phyloP scores from a whole-genome alignment of 2,329 filamentous ascomycete species.

The Cucurbitaria berberidis region DNA sequence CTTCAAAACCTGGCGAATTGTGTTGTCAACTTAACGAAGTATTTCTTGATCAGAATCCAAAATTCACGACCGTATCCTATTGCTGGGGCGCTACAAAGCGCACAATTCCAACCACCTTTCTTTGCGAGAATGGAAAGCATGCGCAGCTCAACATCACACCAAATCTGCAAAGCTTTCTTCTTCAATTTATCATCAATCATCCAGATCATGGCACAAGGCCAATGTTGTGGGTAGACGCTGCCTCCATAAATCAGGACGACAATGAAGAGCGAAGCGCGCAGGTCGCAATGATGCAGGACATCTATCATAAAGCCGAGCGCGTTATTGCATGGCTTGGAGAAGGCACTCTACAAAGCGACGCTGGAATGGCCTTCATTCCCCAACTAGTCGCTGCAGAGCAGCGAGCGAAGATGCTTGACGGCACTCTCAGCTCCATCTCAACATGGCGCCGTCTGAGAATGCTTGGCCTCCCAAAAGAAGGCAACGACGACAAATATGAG shows the following conservation, averaged over 20 bases:
- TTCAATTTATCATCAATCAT: background rate
- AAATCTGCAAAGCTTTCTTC: slow-evolving; percentile 13
- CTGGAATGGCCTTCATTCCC: slow-evolving; percentile 7
- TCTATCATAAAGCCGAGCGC: slow-evolving; percentile 28
- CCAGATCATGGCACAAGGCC: slow-evolving; percentile 7
- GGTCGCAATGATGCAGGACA: slow-evolving; percentile 27
- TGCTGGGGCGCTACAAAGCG: slow-evolving; percentile 12
- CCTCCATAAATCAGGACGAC: slow-evolving; percentile 26
- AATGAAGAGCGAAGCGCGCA: slow-evolving; percentile 15
- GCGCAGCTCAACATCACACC: slow-evolving; percentile 5
- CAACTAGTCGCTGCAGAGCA: slow-evolving; percentile 5
- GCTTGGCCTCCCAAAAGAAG: slow-evolving; percentile 10
- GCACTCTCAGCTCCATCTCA: background rate
- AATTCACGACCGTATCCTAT: slow-evolving; percentile 16
- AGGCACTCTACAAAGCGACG: slow-evolving; percentile 3
- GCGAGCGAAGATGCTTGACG: background rate
- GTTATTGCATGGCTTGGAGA: slow-evolving; percentile 39
- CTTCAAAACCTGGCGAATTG: background rate
- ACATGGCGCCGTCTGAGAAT: background rate
- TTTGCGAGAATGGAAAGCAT: slow-evolving; percentile 4
- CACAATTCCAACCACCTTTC: background rate
- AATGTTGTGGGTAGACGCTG: slow-evolving; percentile 13
- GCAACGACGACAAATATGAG: slow-evolving; percentile 4
- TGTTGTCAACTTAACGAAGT: slow-evolving; percentile 1
- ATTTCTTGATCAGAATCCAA: background rate